Evolutionary conservation across 257 asterid species (phyloP).

Genomic region (Solanum clarkiae): DNA sequence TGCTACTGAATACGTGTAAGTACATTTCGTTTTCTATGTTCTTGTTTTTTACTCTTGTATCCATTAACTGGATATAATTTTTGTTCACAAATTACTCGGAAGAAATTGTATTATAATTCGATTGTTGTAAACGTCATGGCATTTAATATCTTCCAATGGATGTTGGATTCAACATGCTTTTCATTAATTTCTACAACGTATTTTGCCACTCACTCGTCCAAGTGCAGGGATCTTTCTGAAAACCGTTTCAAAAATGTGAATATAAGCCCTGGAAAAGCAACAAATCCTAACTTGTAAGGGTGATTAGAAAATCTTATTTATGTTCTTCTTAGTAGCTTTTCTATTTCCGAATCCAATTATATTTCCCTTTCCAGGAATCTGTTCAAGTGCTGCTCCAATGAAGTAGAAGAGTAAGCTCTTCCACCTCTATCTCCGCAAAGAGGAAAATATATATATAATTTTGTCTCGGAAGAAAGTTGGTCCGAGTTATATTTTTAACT

Average conservation of each 20-base stretch:
- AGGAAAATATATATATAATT: not conserved
- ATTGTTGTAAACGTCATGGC: not conserved
- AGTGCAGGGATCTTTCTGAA: conserved; percentile 17
- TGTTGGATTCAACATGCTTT: not conserved
- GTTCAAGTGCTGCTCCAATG: not conserved
- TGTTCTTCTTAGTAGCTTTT: not conserved
- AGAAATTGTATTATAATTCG: too few species aligned
- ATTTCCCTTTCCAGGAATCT: not conserved
- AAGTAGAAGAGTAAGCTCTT: not conserved
- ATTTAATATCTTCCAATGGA: not conserved
- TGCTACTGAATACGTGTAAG: not conserved
- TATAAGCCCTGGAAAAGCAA: not conserved
- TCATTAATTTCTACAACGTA: not conserved
- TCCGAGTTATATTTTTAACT: not conserved
- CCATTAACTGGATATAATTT: not conserved
- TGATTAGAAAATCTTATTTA: not conserved
- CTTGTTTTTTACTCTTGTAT: not conserved
- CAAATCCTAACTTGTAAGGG: not conserved
- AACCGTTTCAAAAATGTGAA: not conserved
- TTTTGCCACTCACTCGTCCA: not conserved
- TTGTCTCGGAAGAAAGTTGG: not conserved
- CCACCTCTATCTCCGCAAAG: not conserved
- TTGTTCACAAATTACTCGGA: not conserved
- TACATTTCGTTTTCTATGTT: not conserved
- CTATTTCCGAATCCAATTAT: not conserved